Evolutionary conservation across 805 yeast species (phyloP).

Genomic region (Suhomyces sp.): DNA sequence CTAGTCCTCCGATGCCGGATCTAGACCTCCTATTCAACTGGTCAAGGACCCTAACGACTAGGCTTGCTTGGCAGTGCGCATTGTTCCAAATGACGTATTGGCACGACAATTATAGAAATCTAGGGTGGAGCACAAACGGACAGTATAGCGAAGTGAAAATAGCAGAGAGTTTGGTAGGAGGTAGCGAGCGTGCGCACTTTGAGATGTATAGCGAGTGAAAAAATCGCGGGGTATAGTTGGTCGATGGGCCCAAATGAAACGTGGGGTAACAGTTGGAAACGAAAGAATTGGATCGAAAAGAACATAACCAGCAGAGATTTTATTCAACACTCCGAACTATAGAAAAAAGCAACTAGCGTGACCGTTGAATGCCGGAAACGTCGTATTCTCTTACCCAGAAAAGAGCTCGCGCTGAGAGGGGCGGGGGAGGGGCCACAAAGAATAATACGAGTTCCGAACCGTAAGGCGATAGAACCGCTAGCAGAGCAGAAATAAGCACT

Average conservation of each 20-base stretch:
- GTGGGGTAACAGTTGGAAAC: background rate
- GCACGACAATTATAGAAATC: background rate
- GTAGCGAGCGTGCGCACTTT: background rate
- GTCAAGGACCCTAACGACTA: background rate
- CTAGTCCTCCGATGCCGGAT: background rate
- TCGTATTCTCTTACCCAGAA: background rate
- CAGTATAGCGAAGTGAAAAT: background rate
- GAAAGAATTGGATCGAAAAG: background rate
- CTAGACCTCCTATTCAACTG: background rate
- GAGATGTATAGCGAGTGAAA: background rate
- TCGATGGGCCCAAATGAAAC: background rate
- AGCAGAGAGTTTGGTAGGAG: background rate
- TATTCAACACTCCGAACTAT: background rate
- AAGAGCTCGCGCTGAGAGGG: background rate
- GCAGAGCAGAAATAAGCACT: background rate
- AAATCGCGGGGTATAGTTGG: constrained; percentile 1
- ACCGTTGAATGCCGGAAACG: background rate
- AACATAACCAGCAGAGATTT: background rate
- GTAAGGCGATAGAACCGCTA: constrained; percentile 1
- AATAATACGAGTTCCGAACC: background rate
- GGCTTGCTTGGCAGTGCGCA: background rate
- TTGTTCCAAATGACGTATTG: background rate
- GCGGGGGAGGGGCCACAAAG: background rate
- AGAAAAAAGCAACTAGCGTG: background rate
- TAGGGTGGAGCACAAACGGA: background rate